Evolutionary conservation across 23 red algal genomes (phyloP).

Genomic region (Gracilariopsis chorda): DNA sequence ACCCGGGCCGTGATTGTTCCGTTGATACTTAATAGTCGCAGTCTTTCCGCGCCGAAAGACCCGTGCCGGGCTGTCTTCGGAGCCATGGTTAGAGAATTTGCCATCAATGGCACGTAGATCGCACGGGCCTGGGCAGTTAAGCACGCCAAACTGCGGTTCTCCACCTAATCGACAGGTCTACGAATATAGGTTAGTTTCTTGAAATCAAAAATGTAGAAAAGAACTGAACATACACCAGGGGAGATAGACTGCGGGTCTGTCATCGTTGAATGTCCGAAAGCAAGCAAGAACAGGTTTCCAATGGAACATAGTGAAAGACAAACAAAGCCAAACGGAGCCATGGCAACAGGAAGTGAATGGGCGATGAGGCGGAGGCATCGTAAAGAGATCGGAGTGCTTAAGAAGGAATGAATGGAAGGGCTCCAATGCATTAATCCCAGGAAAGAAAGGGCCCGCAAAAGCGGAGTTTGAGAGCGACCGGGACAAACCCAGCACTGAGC

Average conservation of each 20-base stretch:
- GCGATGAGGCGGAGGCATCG: too few species aligned
- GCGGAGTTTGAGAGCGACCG: too few species aligned
- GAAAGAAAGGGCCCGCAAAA: too few species aligned
- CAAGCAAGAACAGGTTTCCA: too few species aligned
- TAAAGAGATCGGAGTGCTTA: too few species aligned
- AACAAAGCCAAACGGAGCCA: too few species aligned
- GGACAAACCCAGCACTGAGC: too few species aligned
- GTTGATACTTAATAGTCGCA: conserved; percentile 36
- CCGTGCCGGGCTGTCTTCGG: conserved; percentile 17
- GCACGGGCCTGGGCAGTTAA: conserved; percentile 36
- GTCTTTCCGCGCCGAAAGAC: conserved; percentile 1
- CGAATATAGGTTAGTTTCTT: not conserved
- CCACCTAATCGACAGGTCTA: conserved; percentile 50
- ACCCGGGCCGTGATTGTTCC: conserved; percentile 65
- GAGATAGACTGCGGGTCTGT: conserved; percentile 39
- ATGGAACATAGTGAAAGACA: too few species aligned
- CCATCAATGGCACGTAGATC: conserved; percentile 21
- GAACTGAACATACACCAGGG: conserved; percentile 25
- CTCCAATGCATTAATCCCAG: too few species aligned
- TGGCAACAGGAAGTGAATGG: too few species aligned
- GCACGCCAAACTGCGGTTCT: conserved; percentile 51
- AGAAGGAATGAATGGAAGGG: too few species aligned
- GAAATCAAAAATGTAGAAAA: not conserved
- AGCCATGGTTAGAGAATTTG: conserved; percentile 31
- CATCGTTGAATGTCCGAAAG: conserved; percentile 40